These are phyloP conservation scores for Pseudogymnoascus sp. DNA, from an alignment of 2,329 filamentous ascomycete species.

Conservation along the genomic window DNA sequence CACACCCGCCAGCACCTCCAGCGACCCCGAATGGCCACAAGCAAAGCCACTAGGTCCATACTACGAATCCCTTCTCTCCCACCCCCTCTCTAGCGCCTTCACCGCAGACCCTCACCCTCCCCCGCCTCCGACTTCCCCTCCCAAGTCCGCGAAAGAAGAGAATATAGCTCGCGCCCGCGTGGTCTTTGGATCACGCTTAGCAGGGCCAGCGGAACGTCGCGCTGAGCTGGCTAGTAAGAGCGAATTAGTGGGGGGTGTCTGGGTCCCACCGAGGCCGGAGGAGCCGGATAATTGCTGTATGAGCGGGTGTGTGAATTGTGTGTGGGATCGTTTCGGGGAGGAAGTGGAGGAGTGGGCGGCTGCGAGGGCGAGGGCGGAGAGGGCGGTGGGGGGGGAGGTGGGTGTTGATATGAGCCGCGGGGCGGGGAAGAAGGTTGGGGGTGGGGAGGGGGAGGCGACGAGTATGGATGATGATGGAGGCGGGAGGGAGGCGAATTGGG, in stretches of 20 bases:
- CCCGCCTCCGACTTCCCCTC: neutral
- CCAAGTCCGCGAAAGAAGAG: constrained; percentile 4
- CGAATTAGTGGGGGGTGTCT: constrained; percentile 64
- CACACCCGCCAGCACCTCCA: neutral
- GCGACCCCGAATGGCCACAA: constrained; percentile 16
- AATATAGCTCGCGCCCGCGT: constrained; percentile 43
- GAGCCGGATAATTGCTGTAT: constrained; percentile 99
- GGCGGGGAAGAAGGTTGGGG: constrained; percentile 10
- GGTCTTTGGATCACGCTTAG: constrained; percentile 73
- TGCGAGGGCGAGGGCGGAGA: constrained; percentile 40
- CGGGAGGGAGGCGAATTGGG: constrained; percentile 31
- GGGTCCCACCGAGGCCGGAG: constrained; percentile 71
- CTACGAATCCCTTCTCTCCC: constrained; percentile 48
- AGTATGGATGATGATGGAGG: constrained; percentile 74
- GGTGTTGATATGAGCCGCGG: constrained; percentile 12
- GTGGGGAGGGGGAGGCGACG: constrained; percentile 17
- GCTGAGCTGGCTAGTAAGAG: constrained; percentile 49
- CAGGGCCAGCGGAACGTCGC: constrained; percentile 62
- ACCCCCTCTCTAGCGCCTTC: constrained; percentile 20
- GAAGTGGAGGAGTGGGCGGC: constrained; percentile 84
- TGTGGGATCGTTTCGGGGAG: constrained; percentile 87
- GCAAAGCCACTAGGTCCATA: constrained; percentile 46
- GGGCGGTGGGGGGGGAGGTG: constrained; percentile 23
- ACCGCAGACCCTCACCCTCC: constrained; percentile 17
- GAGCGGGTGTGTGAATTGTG: constrained; percentile 96